These are phyloP conservation scores for Leccinum longicurvipes DNA, from an alignment of 768 basidiomycete species.

Conservation along the genomic window DNA sequence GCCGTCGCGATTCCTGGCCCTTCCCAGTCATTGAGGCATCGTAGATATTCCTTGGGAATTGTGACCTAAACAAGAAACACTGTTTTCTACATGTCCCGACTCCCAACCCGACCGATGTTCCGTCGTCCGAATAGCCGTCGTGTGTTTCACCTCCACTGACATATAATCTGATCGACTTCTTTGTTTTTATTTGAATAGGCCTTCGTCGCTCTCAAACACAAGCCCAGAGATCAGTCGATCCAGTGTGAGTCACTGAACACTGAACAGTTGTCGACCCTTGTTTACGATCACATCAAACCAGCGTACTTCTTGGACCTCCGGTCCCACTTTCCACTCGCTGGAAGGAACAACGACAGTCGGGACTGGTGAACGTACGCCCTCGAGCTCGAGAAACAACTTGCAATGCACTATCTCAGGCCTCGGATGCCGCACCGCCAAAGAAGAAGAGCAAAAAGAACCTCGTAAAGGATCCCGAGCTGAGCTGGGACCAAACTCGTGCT, in stretches of 20 bases:
- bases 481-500: constrained; percentile 22
- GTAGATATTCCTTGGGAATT: too few relatives aligned
- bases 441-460: constrained; percentile 27
- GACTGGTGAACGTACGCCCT: constrained; percentile 30
- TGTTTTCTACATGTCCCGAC: too few relatives aligned
- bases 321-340: constrained; percentile 19
- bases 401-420: constrained; percentile 2
- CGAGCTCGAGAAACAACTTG: constrained; percentile 26
- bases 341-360: background rate
- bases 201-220: constrained; percentile 24
- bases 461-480: constrained; percentile 14
- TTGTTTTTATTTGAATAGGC: too few relatives aligned
- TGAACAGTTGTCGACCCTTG: too few relatives aligned
- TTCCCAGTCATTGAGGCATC: too few relatives aligned
- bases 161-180: background rate
- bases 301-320: constrained; percentile 29
- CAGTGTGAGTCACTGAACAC: constrained; percentile 20
- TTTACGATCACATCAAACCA: constrained; percentile 6
- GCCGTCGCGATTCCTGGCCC: background rate
- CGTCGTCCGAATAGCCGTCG: constrained; percentile 24
- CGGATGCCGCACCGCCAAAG: constrained; percentile 18
- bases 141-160: constrained; percentile 7
- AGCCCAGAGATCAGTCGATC: constrained; percentile 23
- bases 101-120: constrained; percentile 9
- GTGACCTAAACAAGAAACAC: too few relatives aligned